Evolutionary conservation across 352 stramenopile genomes (phyloP).

Genomic region (Phytophthora megakarya): DNA sequence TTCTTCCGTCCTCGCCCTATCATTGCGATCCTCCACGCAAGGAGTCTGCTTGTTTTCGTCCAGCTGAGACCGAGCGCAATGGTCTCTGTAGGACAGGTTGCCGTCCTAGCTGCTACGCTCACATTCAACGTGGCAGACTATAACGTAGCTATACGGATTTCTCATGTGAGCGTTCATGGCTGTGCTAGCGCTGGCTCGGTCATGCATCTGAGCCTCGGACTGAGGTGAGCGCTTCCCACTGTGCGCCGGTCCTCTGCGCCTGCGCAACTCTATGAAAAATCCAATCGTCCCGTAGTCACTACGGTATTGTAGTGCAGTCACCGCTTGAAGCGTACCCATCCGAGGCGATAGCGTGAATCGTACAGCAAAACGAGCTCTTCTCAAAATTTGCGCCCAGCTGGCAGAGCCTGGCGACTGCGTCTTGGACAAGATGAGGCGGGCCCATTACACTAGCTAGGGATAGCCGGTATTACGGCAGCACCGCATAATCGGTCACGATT

Average conservation of each 20-base stretch:
- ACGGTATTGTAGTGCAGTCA: no score
- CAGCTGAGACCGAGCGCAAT: no score
- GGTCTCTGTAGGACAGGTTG: no score
- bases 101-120: background rate
- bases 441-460: no score
- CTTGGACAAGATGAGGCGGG: background rate
- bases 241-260: background rate
- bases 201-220: no score
- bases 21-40: no score
- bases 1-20: no score
- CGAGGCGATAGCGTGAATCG: background rate
- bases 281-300: conserved; percentile 4
- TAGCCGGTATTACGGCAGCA: no score
- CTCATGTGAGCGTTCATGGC: no score
- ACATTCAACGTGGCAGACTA: background rate
- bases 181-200: background rate
- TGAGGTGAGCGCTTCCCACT: conserved; percentile 9
- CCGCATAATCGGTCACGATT: no score
- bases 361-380: conserved; percentile 3
- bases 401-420: background rate
- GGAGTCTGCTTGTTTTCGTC: no score
- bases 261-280: conserved; percentile 23
- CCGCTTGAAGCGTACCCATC: conserved; percentile 7
- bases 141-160: no score
- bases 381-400: conserved; percentile 12